phyloP scores from a whole-genome alignment of 345 rosid genomes.

The Aurinia saxatilis region DNA sequence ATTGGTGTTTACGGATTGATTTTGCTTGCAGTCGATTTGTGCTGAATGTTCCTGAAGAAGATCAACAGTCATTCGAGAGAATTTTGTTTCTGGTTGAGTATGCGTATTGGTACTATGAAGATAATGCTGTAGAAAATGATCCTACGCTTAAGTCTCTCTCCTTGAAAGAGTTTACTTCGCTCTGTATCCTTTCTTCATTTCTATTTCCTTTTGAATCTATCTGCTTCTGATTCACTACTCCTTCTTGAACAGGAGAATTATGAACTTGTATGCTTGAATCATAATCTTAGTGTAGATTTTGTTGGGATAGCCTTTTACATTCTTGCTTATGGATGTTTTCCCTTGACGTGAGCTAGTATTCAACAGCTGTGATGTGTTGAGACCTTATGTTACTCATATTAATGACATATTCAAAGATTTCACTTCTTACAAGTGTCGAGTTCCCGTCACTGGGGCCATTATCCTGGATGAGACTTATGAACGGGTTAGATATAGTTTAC shows the following conservation, averaged over 20 bases:
- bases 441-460: constrained; percentile 97
- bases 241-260: neutral
- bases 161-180: constrained; percentile 87
- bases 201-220: neutral
- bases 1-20: neutral
- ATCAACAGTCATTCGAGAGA: constrained; percentile 95
- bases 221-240: neutral
- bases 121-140: constrained; percentile 86
- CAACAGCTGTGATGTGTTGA: constrained; percentile 82
- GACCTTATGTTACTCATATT: constrained; percentile 86
- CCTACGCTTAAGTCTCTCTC: constrained; percentile 80
- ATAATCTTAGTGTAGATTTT: neutral
- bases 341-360: constrained; percentile 65
- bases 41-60: constrained; percentile 95
- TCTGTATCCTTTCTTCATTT: constrained; percentile 59
- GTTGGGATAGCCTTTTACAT: too few relatives aligned
- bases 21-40: constrained; percentile 76
- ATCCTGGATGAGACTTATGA: constrained; percentile 90
- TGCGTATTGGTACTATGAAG: constrained; percentile 98
- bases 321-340: constrained; percentile 1
- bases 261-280: neutral
- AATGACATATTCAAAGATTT: constrained; percentile 96
- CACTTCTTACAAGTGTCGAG: constrained; percentile 94
- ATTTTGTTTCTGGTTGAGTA: constrained; percentile 92
- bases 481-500: constrained; percentile 47